Conservation (phyloP, 805 yeast species). For the Yamadazyma takamatsuzukensis region DNA sequence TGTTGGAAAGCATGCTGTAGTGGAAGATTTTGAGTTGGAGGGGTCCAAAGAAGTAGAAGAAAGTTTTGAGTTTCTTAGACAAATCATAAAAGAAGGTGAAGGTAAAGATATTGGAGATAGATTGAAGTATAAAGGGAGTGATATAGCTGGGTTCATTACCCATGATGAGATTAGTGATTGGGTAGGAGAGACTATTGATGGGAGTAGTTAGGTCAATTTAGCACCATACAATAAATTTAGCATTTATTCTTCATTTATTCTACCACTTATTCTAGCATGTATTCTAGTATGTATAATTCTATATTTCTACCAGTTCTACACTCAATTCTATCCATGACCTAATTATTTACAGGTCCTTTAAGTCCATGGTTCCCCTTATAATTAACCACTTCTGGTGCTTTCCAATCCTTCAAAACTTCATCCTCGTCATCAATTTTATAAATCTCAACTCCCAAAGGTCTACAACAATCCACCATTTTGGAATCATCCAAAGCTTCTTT, state of each 20-base stretch:
- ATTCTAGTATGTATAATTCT: no score
- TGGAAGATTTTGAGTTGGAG: constrained; percentile 18
- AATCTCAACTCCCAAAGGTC: constrained; percentile 62
- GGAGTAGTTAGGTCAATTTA: constrained; percentile 29
- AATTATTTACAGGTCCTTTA: constrained; percentile 2
- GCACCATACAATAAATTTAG: no score
- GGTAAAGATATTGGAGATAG: constrained; percentile 1
- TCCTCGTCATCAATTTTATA: constrained; percentile 47
- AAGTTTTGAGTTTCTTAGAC: constrained; percentile 32
- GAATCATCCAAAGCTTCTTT: constrained; percentile 37
- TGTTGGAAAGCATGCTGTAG: constrained; percentile 45
- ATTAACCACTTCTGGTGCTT: constrained; percentile 45
- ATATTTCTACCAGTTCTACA: no score
- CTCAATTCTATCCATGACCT: neutral
- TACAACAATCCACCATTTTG: constrained; percentile 58
- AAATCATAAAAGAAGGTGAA: constrained; percentile 22
- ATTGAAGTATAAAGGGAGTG: constrained; percentile 39
- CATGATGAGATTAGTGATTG: constrained; percentile 44
- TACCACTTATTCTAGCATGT: no score
- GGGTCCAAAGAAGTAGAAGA: constrained; percentile 14
- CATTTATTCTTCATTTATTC: neutral
- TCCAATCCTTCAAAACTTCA: constrained; percentile 46
- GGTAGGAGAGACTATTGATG: constrained; percentile 45
- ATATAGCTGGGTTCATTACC: constrained; percentile 41
- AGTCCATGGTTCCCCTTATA: constrained; percentile 60